phyloP scores from a whole-genome alignment of 768 basidiomycete genomes.

The Lactifluus volemus region DNA sequence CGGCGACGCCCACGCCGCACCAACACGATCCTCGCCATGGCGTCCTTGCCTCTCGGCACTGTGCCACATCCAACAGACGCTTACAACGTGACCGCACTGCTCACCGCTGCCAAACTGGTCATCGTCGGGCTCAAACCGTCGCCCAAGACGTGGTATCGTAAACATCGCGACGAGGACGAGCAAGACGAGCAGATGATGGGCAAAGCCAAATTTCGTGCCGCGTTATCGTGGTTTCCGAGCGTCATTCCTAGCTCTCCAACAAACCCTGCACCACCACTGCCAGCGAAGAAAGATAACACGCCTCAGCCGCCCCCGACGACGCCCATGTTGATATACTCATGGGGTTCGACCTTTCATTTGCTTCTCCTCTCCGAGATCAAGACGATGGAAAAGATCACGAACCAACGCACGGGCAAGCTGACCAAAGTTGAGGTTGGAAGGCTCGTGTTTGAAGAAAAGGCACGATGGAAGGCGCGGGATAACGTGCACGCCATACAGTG shows the following conservation, averaged over 20 bases:
- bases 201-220: constrained; percentile 46
- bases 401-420: constrained; percentile 51
- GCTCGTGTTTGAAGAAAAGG: constrained; percentile 52
- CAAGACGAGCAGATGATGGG: constrained; percentile 36
- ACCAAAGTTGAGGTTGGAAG: constrained; percentile 53
- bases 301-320: constrained; percentile 25
- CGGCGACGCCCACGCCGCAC: constrained; percentile 42
- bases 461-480: constrained; percentile 51
- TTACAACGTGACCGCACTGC: constrained; percentile 73
- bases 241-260: constrained; percentile 24
- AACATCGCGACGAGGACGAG: constrained; percentile 41
- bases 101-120: constrained; percentile 87
- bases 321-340: constrained; percentile 77
- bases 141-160: constrained; percentile 88
- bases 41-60: constrained; percentile 74
- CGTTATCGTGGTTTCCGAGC: constrained; percentile 80
- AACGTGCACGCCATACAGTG: constrained; percentile 73
- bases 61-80: constrained; percentile 64
- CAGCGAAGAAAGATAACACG: constrained; percentile 23
- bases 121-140: constrained; percentile 88
- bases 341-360: constrained; percentile 63
- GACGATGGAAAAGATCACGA: constrained; percentile 40
- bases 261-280: neutral
- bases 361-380: constrained; percentile 57
- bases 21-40: constrained; percentile 66